Conservation (phyloP, 2,329 filamentous ascomycete genomes). For the Huntiella bhutanensis region DNA sequence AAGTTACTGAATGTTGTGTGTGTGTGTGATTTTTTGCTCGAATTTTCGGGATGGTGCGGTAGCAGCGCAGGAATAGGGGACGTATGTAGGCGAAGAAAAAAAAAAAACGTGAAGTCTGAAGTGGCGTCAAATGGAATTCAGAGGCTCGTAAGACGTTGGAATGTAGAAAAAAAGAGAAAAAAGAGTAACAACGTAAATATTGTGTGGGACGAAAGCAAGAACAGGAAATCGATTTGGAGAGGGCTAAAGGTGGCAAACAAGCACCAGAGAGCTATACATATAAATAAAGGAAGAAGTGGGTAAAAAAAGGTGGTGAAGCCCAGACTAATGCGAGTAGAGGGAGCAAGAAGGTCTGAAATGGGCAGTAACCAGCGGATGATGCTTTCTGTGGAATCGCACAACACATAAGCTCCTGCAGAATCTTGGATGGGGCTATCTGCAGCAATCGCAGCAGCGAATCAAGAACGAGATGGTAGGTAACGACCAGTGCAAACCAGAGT, state of each 20-base stretch:
- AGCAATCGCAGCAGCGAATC: too few species aligned
- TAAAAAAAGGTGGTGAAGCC: too few species aligned
- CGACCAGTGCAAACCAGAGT: too few species aligned
- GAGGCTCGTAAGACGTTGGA: slow-evolving; percentile 2
- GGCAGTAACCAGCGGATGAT: too few species aligned
- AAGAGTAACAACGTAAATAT: slow-evolving; percentile 3
- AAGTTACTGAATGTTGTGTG: background rate
- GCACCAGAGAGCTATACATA: too few species aligned
- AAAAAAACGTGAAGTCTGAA: slow-evolving; percentile 3
- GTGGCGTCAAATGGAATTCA: background rate
- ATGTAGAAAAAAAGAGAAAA: slow-evolving; percentile 1
- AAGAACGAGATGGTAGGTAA: too few species aligned
- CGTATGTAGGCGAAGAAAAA: background rate
- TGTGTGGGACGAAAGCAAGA: slow-evolving; percentile 4
- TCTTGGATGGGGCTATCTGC: too few species aligned
- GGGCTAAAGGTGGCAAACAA: too few species aligned
- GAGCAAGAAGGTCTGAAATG: too few species aligned
- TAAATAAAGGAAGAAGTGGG: too few species aligned
- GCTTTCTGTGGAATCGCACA: background rate
- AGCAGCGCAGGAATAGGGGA: background rate
- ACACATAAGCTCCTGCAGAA: background rate
- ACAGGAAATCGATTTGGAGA: slow-evolving; percentile 3
- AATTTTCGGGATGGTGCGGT: too few species aligned
- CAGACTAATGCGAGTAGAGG: too few species aligned
- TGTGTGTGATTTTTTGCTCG: background rate